Base-by-base conservation (phyloP, 495 filamentous ascomycete genomes). In the Penicillium riverlandense region DNA sequence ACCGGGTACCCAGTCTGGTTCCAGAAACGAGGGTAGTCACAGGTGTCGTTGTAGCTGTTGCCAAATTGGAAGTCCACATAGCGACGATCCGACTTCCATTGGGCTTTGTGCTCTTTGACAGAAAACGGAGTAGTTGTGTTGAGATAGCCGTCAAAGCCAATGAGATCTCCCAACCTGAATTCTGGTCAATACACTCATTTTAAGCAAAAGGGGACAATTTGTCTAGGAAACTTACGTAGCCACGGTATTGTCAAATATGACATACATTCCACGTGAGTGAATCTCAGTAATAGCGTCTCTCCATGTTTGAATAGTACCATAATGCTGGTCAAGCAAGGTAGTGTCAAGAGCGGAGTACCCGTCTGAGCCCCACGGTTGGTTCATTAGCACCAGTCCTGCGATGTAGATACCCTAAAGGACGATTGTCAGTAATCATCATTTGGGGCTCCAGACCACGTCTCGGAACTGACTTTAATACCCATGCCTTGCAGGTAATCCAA, bases 401-500 rank as follows among this genome's bases (percentile, higher is more conserved):
- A 88, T 70, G 49, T 88, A 88, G 16, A 88, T 71, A 8, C 67
- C 80, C 79, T 78, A 40, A n/a, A 36, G 22, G 22, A 22, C 2
- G 22, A 22, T 22, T 22, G 4, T 22, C 22, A 22, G 22, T 6
- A 22, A 22, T 4, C 22, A 22, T 22, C 22, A 6, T 22, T 4
- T 22, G 0, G 22, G 4, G 22, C 22, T 22, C 22, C 22, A 4
- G 22, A 22, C 4, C 22, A 22, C 22, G 22, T 22, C 22, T 22
- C 22, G 6, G 22, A 22, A 22, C 63, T 37, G 39, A 77, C 80
- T 70, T 84, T 86, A 59, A 86, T 79, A 2, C 84, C 84, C 80
- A 85, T 80, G 35, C 84, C 84, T 44, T 84, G 80, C 33, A 88
- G 56, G 59, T 88, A 88, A 53, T 88, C 84, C 41, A 88, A 63